A percentile compares a stretch with the other conserved stretches of the same genome.
Evolutionary conservation across 2,329 filamentous ascomycete genomes (phyloP).

Genomic region (Aureobasidium sp.): DNA sequence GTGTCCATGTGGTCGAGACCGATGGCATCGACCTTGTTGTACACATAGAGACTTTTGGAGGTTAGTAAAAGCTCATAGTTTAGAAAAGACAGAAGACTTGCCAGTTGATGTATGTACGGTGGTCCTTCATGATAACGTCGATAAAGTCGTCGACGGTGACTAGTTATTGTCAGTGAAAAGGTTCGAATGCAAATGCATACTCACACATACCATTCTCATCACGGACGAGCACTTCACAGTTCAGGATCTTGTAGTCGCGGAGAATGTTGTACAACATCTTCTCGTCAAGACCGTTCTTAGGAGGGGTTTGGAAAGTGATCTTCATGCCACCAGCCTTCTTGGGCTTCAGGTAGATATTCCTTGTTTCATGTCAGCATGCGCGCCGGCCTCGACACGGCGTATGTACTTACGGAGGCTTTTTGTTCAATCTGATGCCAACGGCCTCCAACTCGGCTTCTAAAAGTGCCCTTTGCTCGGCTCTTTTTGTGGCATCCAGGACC

Average conservation of each 20-base stretch:
- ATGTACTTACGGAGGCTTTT: slow-evolving; percentile 68
- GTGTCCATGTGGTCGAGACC: slow-evolving; percentile 89
- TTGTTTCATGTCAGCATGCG: slow-evolving; percentile 30
- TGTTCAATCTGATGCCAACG: slow-evolving; percentile 88
- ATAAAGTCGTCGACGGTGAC: slow-evolving; percentile 97
- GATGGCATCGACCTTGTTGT: slow-evolving; percentile 98
- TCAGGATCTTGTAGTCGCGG: slow-evolving; percentile 96
- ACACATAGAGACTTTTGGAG: slow-evolving; percentile 70
- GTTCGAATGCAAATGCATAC: neutral
- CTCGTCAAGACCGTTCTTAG: slow-evolving; percentile 78
- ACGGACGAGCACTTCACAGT: slow-evolving; percentile 90
- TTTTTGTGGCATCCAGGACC: slow-evolving; percentile 94
- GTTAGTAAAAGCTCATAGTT: slow-evolving; percentile 28
- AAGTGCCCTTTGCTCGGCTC: slow-evolving; percentile 82
- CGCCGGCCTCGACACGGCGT: neutral
- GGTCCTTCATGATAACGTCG: slow-evolving; percentile 98
- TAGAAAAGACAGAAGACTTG: slow-evolving; percentile 21
- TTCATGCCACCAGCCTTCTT: slow-evolving; percentile 99
- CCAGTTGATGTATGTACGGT: slow-evolving; percentile 91
- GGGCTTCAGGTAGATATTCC: slow-evolving; percentile 92
- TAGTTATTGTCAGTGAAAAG: slow-evolving; percentile 24
- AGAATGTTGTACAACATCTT: slow-evolving; percentile 98
- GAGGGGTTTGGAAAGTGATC: slow-evolving; percentile 86
- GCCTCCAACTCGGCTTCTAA: slow-evolving; percentile 90
- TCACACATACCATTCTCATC: slow-evolving; percentile 65